Base-by-base conservation (phyloP, 495 filamentous ascomycete genomes). In the Chaetomidium leptoderma region DNA sequence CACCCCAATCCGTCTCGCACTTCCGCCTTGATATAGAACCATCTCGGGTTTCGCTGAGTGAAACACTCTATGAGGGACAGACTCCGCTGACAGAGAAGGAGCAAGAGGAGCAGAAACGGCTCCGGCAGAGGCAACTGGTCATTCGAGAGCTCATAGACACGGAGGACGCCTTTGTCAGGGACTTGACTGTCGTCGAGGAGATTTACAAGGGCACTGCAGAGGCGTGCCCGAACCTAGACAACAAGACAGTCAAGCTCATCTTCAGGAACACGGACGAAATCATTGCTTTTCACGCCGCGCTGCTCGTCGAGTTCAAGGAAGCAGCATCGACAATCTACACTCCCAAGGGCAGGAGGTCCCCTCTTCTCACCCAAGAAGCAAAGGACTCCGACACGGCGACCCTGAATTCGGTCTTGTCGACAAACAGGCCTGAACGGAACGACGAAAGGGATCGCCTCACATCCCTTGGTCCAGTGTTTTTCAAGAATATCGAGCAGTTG, bases 121-220 rank as follows among this genome's bases (percentile, higher is more conserved):
- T 80, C 42, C 72, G 74, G 21, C 76, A 91, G 61, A 85, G 93
- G 16, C 81, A 84, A 33, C 78, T 91, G 64, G 79, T 92, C 53
- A 88, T 98, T 61, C 88, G 91, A 61, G 93, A 98, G 70, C 76
- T 98, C 21, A 81, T 96, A 37, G 90, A 95, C 62, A 98, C 95
- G 3, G 93, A 98, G 67, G 82, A 87, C 29, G 82, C 83, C 16
- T 97, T 92, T 70, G 80, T 90, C 44, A 81, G 87, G 59, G 93
- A 98, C 71, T 92, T 98, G 90, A 95, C 88, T 63, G 90, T 98
- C 37, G 86, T 95, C 6, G 89, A 95, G 65, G 90, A 96, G 64
- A 96, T 97, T 43, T 98, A 97, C 76, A 95, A 92, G 70, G 90
- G 87, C n/a, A 97, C 93, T 0, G 90, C 90, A 0, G 87, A 87